Percentiles rank a stretch among this genome's conserved stretches.
phyloP scores from a whole-genome alignment of 441 rosid genomes.

The Corymbia calophylla region DNA sequence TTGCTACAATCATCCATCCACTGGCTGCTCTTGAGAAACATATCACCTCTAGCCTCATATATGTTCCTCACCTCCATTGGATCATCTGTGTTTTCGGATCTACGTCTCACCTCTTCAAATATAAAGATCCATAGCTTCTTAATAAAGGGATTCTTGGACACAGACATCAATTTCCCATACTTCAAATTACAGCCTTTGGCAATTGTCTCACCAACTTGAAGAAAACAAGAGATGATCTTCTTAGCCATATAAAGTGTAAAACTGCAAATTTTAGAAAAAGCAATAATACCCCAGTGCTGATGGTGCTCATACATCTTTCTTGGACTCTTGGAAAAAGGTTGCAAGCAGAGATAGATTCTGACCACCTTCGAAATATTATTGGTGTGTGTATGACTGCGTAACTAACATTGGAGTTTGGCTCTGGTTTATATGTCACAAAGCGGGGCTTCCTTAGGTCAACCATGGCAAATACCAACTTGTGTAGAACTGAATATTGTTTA shows the following conservation, averaged over 20 bases:
- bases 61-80: fast-evolving
- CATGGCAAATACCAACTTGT: fast-evolving
- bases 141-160: neutral
- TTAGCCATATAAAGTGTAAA: neutral
- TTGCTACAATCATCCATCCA: fast-evolving
- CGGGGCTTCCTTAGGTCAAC: neutral
- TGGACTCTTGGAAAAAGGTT: neutral
- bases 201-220: neutral
- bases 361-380: neutral
- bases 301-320: neutral
- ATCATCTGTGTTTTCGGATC: neutral
- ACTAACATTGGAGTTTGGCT: neutral
- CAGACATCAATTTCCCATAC: no score
- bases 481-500: no score
- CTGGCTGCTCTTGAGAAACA: neutral
- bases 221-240: neutral
- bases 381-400: neutral
- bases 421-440: fast-evolving
- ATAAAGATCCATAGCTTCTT: neutral
- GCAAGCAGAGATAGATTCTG: neutral
- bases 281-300: fast-evolving
- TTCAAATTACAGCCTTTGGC: neutral
- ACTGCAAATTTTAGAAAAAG: neutral
- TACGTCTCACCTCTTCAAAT: neutral
- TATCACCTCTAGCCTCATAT: neutral